Conservation (phyloP, 2,329 filamentous ascomycete species). For the Colletotrichum sp. region DNA sequence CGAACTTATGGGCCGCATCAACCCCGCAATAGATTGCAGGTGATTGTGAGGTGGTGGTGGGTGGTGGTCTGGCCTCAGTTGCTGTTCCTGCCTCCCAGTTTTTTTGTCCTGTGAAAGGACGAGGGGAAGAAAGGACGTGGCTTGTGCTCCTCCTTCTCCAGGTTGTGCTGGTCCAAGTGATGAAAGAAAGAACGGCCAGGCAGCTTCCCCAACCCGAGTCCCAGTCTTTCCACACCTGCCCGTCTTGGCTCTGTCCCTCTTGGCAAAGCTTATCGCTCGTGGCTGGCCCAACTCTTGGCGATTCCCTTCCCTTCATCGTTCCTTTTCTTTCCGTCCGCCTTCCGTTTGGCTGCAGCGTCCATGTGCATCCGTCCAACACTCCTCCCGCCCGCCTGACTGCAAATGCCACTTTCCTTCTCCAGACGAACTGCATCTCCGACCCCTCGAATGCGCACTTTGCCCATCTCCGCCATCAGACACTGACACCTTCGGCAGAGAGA, state of each 20-base stretch:
- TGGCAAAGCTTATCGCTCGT: slow-evolving; percentile 42
- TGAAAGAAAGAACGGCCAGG: neutral
- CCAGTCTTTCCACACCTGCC: slow-evolving; percentile 23
- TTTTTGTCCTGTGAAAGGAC: neutral
- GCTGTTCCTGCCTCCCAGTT: neutral
- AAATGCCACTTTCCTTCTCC: neutral
- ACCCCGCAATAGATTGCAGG: slow-evolving; percentile 6
- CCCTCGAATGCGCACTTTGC: neutral
- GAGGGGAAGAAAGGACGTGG: neutral
- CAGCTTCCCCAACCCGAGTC: neutral
- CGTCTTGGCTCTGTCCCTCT: slow-evolving; percentile 28
- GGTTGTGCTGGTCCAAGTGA: neutral
- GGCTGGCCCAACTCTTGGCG: slow-evolving; percentile 22
- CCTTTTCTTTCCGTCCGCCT: neutral
- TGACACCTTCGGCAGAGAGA: neutral
- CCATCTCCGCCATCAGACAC: neutral
- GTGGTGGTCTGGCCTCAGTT: neutral
- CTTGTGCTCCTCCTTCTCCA: neutral
- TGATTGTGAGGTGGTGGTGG: neutral
- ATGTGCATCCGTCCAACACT: neutral
- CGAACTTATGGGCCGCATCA: neutral
- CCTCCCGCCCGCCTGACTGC: neutral
- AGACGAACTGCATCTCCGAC: neutral
- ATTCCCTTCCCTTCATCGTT: neutral
- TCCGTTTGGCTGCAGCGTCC: neutral